Base-by-base conservation (phyloP, 345 rosid species). In the Murraya koenigii region DNA sequence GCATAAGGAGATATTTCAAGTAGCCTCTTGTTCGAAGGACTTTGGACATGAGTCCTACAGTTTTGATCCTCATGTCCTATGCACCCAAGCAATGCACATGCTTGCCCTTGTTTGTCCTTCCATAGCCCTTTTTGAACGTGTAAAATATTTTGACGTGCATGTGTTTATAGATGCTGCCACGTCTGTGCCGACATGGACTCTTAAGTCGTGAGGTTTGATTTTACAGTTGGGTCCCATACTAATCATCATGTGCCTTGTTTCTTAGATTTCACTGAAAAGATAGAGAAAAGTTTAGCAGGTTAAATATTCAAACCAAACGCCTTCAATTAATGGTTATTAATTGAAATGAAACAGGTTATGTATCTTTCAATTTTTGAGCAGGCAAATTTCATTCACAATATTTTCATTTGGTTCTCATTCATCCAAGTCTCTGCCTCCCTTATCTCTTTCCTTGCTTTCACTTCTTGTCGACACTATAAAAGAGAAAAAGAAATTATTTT, bases 101-200 rank as follows among this genome's bases (percentile, higher is more conserved):
- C 82, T 66, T 78, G 38, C 35, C 67, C 69, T 63, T 35, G 39
- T 74, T 71, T 71, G 64, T 7, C 6, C 6, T 36, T 73, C 73
- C 28, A 60, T 58, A 10, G 22, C 7, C 66, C 66, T n/a, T 52
- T 35, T 38, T 28, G 26, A 38, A n/a, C 32, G 59, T 74, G 22
- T 30, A 49, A 69, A 55, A 38, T 23, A 33, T 23, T 22, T 67
- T 15, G 69, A 22, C 20, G 75, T 56, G 82, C 85, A 80, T 82
- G 87, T 79, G 88, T 85, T 78, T 77, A 80, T 77, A 65, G 76
- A 65, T 84, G 81, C 71, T 28, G 85, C 89, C 87, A 81, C 86
- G 89, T 87, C 75, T 54, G 74, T 82, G 83, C 86, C 84, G 85
- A 84, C 87, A 86, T 71, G 65, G 82, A 68, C 47, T 72, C 71